Base-by-base conservation (phyloP, 2,329 filamentous ascomycete genomes). In the Ceratocystis cacaofunesta region DNA sequence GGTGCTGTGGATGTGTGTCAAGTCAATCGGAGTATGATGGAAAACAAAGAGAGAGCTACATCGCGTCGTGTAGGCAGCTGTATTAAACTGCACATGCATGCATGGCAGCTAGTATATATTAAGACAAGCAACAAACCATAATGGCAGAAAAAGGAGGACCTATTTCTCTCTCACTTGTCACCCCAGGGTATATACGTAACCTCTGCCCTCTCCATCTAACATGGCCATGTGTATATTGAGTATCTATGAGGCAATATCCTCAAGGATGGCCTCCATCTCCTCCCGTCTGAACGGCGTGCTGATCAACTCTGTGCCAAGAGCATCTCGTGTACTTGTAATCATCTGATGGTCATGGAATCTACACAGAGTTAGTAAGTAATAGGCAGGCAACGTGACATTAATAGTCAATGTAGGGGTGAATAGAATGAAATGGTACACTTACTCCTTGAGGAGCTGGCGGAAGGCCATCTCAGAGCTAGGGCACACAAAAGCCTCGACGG, bases 321-420 rank as follows among this genome's bases (percentile, higher is more conserved):
- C 82, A 74, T 99, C 92, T 72, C 92, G 92, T 68, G 86, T 84
- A 68, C 89, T 95, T 65, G 90, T 90, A 69, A 99, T 88, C 85
- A 99, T 97, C 72, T 96, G 90, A 77, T 99, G 94, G 72, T 99
- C 94, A 73, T 96, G 90, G 74, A 99, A 94, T 75, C 85, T 88
- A 69, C 15, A 30, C 17, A 15, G 4, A 43, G 36, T 58, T 66
- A 63, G 50, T 5, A 63, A 43, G 36, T 41, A 1, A 41, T 5
- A 41, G 10, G 10, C 64, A 73, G 78, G 41, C 15, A 63, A 44
- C 64, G 73, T 78, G 61, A 10, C 25, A 5, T 68, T 75, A 71
- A 12, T 15, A 4, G 36, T 61, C 67, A 25, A 50, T 12, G 5
- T 52, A 28, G 30, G 12, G 10, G 19, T 19, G 12, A 48, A 44